These are phyloP conservation scores for Ophiostoma quercus DNA, from an alignment of 2,329 filamentous ascomycete genomes.

Conservation along the genomic window DNA sequence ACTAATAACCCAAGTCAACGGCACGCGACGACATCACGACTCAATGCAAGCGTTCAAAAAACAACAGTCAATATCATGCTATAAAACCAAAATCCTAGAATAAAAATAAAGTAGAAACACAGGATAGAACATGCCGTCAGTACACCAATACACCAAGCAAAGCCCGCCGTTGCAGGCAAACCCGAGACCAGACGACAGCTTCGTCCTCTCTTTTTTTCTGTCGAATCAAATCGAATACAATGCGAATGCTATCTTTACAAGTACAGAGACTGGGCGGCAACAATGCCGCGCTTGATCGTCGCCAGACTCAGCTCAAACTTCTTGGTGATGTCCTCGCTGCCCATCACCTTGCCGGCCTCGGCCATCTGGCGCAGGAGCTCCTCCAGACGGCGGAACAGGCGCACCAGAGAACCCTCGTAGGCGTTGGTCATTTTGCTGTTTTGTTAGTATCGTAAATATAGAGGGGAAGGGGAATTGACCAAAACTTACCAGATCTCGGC, in stretches of 20 bases:
- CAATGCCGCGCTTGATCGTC: conserved; percentile 88
- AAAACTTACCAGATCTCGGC: conserved; percentile 88
- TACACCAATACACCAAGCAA: conserved; percentile 14
- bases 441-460: conserved; percentile 22
- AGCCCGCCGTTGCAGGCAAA: conserved; percentile 2
- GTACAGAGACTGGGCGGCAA: conserved; percentile 90
- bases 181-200: neutral
- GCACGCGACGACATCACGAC: neutral
- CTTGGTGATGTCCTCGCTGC: conserved; percentile 83
- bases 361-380: conserved; percentile 93
- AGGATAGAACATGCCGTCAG: conserved; percentile 11
- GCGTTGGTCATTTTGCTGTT: conserved; percentile 92
- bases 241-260: conserved; percentile 46
- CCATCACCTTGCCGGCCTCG: conserved; percentile 96
- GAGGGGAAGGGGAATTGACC: too few species aligned
- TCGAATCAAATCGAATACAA: too few species aligned
- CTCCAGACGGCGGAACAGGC: conserved; percentile 90
- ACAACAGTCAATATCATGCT: conserved; percentile 1
- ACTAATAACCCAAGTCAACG: neutral
- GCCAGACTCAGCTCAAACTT: conserved; percentile 84
- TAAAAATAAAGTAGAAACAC: neutral
- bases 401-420: conserved; percentile 94
- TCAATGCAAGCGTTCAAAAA: neutral
- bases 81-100: conserved; percentile 5
- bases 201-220: neutral